A percentile compares a stretch with the other conserved stretches of the same genome.
Evolutionary conservation across 225 moss, liverwort and hornwort genomes (phyloP).

Genomic region (Rhytidiadelphus loreus): DNA sequence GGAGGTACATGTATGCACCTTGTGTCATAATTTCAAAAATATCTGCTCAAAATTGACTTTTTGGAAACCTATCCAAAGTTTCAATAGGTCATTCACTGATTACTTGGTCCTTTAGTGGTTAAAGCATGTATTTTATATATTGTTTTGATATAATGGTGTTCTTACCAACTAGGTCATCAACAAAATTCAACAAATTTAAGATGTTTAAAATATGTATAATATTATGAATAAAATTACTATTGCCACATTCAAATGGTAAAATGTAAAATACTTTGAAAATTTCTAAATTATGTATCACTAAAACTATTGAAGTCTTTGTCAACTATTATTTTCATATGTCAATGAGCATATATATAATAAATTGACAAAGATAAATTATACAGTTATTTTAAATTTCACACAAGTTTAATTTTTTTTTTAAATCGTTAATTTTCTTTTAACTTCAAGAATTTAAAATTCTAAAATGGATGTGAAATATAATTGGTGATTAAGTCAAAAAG

Average conservation of each 20-base stretch:
- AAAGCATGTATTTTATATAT: no score
- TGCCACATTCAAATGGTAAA: neutral
- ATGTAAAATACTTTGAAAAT: neutral
- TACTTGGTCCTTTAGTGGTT: no score
- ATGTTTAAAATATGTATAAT: neutral
- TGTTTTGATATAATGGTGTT: no score
- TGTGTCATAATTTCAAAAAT: neutral
- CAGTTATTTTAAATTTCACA: neutral
- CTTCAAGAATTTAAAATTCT: neutral
- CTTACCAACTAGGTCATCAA: neutral
- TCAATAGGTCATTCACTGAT: fast-evolving
- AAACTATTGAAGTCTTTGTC: neutral
- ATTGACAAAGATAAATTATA: neutral
- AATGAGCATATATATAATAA: neutral
- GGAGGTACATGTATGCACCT: fast-evolving
- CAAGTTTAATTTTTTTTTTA: neutral
- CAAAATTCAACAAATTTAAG: neutral
- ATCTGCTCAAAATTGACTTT: neutral
- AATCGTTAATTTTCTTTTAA: fast-evolving
- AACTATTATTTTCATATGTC: neutral
- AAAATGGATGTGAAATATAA: neutral
- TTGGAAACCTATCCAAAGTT: fast-evolving
- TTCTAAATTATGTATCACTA: neutral
- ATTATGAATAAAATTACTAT: neutral
- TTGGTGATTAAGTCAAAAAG: neutral